A percentile compares a stretch with the other conserved stretches of the same genome.
Conservation (phyloP, 2,329 filamentous ascomycete species). For the Colletotrichum coccodes region DNA sequence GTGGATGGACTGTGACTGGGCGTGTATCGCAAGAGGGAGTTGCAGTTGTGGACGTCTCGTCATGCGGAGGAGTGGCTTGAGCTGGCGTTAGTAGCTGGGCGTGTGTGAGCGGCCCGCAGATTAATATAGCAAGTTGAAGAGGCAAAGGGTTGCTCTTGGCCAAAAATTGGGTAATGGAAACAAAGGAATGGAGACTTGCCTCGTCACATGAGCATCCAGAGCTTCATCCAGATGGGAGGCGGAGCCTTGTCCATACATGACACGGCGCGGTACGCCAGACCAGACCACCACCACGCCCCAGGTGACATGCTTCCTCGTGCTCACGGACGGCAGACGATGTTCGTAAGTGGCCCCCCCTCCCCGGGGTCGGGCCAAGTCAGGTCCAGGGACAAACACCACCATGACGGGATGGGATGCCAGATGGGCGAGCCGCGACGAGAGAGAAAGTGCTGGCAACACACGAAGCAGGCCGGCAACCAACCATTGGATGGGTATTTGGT, state of each 20-base stretch:
- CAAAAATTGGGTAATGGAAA: constrained; percentile 61
- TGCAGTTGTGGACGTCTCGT: constrained; percentile 13
- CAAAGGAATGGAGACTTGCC: constrained; percentile 50
- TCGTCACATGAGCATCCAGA: constrained; percentile 46
- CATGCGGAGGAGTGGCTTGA: constrained; percentile 16
- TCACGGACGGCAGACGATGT: constrained; percentile 20
- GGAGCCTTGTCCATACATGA: constrained; percentile 28
- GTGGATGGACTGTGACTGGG: background rate
- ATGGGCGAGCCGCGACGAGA: background rate
- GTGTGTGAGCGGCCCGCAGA: constrained; percentile 33
- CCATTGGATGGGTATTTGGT: constrained; percentile 49
- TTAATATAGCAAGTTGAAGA: constrained; percentile 31
- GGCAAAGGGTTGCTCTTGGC: constrained; percentile 33
- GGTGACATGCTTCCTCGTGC: constrained; percentile 27
- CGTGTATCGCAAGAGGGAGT: constrained; percentile 15
- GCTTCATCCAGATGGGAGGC: constrained; percentile 32
- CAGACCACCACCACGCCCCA: background rate
- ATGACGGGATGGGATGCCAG: background rate
- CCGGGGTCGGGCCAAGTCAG: background rate
- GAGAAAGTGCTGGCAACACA: constrained; percentile 27
- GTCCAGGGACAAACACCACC: constrained; percentile 4
- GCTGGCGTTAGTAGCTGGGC: constrained; percentile 9
- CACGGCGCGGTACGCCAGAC: constrained; percentile 15
- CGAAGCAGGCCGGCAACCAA: constrained; percentile 10
- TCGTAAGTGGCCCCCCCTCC: background rate